Conservation (phyloP, 345 rosid species). For the Eutrema heterophyllum region DNA sequence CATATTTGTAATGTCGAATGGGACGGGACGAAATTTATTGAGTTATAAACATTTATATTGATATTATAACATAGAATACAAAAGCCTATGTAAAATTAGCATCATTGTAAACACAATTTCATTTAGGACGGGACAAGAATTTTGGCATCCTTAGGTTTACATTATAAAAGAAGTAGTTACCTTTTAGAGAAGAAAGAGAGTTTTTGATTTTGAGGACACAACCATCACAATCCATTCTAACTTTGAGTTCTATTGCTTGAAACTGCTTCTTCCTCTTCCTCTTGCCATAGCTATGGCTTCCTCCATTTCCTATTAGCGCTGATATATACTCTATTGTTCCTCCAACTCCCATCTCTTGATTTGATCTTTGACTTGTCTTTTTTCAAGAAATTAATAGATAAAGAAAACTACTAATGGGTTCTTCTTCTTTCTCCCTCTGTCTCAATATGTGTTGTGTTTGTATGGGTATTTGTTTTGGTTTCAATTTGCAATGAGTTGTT, state of each 20-base stretch:
- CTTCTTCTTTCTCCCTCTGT: background rate
- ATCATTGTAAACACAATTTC: background rate
- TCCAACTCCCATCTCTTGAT: constrained; percentile 68
- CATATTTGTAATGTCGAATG: background rate
- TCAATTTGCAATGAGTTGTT: constrained; percentile 13
- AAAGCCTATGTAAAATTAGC: background rate
- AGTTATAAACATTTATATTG: too few species aligned
- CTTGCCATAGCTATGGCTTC: constrained; percentile 48
- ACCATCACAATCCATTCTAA: constrained; percentile 99
- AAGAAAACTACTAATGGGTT: background rate
- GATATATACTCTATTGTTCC: constrained; percentile 81
- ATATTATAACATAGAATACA: background rate
- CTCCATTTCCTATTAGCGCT: constrained; percentile 48
- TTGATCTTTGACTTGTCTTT: background rate
- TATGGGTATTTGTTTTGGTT: constrained; percentile 15
- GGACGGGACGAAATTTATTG: too few species aligned
- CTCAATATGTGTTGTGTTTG: constrained; percentile 9
- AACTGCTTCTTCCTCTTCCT: constrained; percentile 61
- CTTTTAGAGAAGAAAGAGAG: constrained; percentile 73
- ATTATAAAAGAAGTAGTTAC: constrained; percentile 28
- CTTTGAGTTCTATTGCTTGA: constrained; percentile 89
- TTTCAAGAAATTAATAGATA: background rate
- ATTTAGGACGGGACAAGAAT: background rate
- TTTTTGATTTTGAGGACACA: constrained; percentile 95
- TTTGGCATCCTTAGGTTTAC: background rate